Base-by-base conservation (phyloP, 164 flowering plant genomes). In the Protea cynaroides region DNA sequence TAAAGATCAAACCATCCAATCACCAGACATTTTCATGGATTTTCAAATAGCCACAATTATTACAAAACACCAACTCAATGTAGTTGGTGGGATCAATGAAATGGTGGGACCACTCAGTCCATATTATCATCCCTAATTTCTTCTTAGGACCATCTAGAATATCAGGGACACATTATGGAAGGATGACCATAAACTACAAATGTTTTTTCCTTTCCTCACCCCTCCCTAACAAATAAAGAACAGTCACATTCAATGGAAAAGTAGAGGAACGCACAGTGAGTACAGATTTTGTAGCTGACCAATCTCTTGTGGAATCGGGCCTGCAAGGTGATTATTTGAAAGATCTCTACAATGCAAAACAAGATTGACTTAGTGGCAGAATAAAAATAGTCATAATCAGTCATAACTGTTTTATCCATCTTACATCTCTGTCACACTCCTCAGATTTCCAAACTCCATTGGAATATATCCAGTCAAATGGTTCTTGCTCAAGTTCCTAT, bases 381-480 rank as follows among this genome's bases (percentile, higher is more conserved):
- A 60, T 18, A 14, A 18, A 51, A 29, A 29, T 29, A 29, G 5
- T 29, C 34, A 29, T 29, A 29, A 29, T 29, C 5, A 29, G 34
- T 29, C 34, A 34, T 40, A 29, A 5, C 51, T 9, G 34, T 37
- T 49, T 7, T 13, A 18, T 4, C 24, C 34, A 13, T 25, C 88
- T 70, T 82, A 94, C 99, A 94, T 91, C 58, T 86, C 92, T 89
- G 83, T 79, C 38, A 94, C 77, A 74, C 97, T 91, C 71, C 97
- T 87, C 25, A 94, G 72, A 64, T 94, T 94, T 22, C 95, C 93
- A 75, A 94, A 89, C 72, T 94, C 99, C 12, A 83, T 82, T 17
- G 99, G 96, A 54, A 94, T 79, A 46, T 22, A 25, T 47, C 97
- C 97, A 66, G 71, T 66, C 43, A 94, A 60, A 18, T 68, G 79